phyloP scores from a whole-genome alignment of 2,329 filamentous ascomycete genomes.

The Trichoderma simmonsii region DNA sequence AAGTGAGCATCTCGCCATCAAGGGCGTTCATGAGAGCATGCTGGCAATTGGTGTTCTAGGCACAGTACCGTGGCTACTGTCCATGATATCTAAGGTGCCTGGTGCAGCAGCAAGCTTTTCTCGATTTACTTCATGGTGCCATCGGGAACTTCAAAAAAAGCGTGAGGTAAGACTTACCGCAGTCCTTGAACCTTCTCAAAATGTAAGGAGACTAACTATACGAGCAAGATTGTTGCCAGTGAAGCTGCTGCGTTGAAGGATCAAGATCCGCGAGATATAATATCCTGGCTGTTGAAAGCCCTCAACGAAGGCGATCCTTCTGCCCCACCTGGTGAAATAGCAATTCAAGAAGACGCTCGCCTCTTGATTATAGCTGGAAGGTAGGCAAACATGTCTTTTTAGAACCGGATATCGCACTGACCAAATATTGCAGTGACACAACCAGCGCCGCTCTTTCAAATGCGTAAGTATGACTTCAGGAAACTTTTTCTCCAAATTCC shows the following conservation, averaged over 20 bases:
- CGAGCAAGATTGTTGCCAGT: background rate
- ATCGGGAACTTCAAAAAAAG: conserved; percentile 23
- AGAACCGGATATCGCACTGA: background rate
- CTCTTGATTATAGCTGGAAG: conserved; percentile 11
- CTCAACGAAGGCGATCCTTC: background rate
- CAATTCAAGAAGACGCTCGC: conserved; percentile 13
- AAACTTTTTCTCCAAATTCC: background rate
- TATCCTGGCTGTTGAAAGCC: conserved; percentile 9
- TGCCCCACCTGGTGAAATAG: conserved; percentile 3
- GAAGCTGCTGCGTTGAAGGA: background rate
- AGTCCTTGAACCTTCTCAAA: background rate
- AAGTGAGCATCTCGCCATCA: conserved; percentile 4
- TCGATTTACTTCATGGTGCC: conserved; percentile 28
- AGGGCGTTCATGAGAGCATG: conserved; percentile 6
- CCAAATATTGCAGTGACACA: background rate
- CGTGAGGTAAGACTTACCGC: background rate
- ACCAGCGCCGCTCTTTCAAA: conserved; percentile 2
- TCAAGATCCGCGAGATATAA: background rate
- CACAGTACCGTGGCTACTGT: background rate
- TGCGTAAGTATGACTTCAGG: background rate
- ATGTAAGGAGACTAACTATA: background rate
- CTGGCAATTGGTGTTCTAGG: background rate
- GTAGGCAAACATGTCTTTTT: background rate
- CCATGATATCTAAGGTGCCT: conserved; percentile 36
- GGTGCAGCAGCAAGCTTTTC: conserved; percentile 31